Evolutionary conservation across 2,329 filamentous ascomycete species (phyloP), one percentile per base, ranked within the genome.

Genomic region (Tolypocladium cylindrosporum): DNA sequence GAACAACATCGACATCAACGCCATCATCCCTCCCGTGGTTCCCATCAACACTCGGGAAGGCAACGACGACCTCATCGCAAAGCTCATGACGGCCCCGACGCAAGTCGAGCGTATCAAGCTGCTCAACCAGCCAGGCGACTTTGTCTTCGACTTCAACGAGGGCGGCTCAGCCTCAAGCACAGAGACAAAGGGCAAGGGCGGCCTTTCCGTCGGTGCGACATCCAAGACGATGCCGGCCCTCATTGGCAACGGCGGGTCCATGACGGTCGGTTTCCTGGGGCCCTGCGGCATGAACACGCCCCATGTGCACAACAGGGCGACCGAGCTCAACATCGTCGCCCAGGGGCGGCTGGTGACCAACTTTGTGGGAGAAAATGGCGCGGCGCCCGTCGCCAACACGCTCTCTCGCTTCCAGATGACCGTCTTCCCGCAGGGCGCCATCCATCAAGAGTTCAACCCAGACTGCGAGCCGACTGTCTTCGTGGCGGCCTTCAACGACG

Each of bases 361-460:
- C 60, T 76, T 79, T 63, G 63, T 75, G 5, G 65, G 73, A 19
- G 77, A 78, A 64, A 77, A 77, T 61, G 72, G 73, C 19, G 72
- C 71, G 19, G 59, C 65, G 8, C 67, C 73, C 31, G 71, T 76
- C 55, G 63, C 62, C 55, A 75, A 74, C 62, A 72, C 69, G 42
- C 65, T 79, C 56, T 63, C 66, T 3, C 67, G 66, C 4, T 74
- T 70, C 59, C 72, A 78, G 60, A 78, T 79, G 73, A 70, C 74
- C 14, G 73, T 79, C 11, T 80, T 81, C 65, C 78, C 77, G 2
- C 72, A 77, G 61, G 79, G 79, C 6, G 72, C 74, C 3, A 69
- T 80, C 11, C 79, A 82, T 62, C 74, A 75, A 2, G 75, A 81
- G 61, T 80, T 77, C 66, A 82, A 82, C 66, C 77, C 78, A 2